Percentiles rank a stretch among this genome's conserved stretches.
Evolutionary conservation across 2,329 filamentous ascomycete species (phyloP).

Genomic region (Cladosporium sp.): DNA sequence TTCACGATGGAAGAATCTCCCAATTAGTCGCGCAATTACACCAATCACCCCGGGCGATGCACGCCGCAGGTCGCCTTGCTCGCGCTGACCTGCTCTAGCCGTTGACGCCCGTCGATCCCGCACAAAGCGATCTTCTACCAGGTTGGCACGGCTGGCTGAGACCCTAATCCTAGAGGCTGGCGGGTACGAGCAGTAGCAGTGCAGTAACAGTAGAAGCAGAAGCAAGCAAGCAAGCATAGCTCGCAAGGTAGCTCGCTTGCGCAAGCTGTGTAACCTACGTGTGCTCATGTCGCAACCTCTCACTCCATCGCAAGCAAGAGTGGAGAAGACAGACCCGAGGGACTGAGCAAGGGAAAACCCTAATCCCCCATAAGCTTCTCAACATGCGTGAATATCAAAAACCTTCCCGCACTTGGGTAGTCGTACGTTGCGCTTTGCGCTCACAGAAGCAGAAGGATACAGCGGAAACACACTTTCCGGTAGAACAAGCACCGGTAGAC

Average conservation of each 20-base stretch:
- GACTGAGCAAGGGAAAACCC: not conserved
- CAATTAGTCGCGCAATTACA: not conserved
- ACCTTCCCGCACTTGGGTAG: not conserved
- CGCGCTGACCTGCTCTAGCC: not conserved
- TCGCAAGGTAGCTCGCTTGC: conserved; percentile 2
- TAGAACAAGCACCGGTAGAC: not conserved
- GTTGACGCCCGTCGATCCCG: conserved; percentile 10
- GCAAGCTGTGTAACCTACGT: not conserved
- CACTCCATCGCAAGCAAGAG: not conserved
- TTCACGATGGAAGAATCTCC: not conserved
- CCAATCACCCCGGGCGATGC: not conserved
- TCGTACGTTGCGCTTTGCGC: not conserved
- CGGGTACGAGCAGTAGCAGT: not conserved
- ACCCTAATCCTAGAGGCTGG: conserved; percentile 12
- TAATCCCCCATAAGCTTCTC: not conserved
- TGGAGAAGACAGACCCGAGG: too few relatives aligned
- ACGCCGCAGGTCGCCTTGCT: not conserved
- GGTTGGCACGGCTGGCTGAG: conserved; percentile 14
- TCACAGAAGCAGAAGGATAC: not conserved
- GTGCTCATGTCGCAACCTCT: conserved; percentile 4
- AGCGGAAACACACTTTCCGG: not conserved
- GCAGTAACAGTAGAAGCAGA: not conserved
- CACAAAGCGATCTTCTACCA: conserved; percentile 12
- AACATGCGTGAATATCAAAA: not conserved
- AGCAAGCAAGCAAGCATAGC: conserved; percentile 4